These are phyloP conservation scores for Backusella westeae DNA, from an alignment of 192 early-diverging fungal genomes.

Conservation along the genomic window DNA sequence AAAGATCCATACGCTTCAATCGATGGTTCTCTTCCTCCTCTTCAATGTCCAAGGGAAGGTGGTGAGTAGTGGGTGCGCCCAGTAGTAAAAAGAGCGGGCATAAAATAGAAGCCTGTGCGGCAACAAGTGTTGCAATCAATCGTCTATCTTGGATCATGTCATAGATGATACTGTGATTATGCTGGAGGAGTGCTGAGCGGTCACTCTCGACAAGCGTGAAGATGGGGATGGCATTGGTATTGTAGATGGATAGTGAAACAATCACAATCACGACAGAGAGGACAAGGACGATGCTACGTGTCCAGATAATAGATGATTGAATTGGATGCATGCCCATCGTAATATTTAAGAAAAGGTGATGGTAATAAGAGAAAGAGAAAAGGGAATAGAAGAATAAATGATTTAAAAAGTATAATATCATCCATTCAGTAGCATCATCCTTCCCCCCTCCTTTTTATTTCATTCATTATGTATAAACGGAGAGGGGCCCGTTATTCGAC, in stretches of 20 bases:
- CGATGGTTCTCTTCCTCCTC: neutral
- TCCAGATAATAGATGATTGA: conserved; percentile 10
- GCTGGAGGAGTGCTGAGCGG: neutral
- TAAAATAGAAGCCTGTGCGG: conserved; percentile 29
- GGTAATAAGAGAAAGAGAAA: neutral
- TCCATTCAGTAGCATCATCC: neutral
- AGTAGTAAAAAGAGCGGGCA: conserved; percentile 23
- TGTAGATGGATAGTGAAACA: conserved; percentile 10
- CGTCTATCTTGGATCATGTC: conserved; percentile 27
- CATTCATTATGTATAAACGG: neutral
- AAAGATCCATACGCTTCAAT: neutral
- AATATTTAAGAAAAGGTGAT: neutral
- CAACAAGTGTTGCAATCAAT: conserved; percentile 25
- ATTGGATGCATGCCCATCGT: neutral
- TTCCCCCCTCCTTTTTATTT: neutral
- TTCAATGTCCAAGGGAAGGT: neutral
- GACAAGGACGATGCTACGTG: neutral
- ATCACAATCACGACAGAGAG: conserved; percentile 7
- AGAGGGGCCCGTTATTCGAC: neutral
- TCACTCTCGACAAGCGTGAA: conserved; percentile 4
- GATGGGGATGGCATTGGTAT: neutral
- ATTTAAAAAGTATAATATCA: neutral
- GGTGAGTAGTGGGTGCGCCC: neutral
- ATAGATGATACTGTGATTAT: neutral
- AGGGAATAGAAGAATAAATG: neutral